Evolutionary conservation across 257 asterid species (phyloP).

Genomic region (Solanum raphanifolium): DNA sequence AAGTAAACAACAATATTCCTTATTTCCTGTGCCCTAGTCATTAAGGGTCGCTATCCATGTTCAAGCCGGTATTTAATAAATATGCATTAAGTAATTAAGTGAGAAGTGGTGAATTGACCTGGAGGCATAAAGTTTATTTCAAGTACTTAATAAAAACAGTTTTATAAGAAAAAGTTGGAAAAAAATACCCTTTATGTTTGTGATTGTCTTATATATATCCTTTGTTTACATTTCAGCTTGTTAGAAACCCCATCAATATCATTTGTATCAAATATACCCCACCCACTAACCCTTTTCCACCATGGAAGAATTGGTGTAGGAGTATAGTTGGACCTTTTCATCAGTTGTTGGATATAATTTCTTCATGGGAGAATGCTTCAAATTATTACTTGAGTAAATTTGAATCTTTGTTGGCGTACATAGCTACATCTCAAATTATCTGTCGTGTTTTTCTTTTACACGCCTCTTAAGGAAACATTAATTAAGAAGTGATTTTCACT

Average conservation of each 20-base stretch:
- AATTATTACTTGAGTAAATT: too few species aligned
- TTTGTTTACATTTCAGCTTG: not conserved
- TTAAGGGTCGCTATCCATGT: not conserved
- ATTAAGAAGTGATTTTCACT: not conserved
- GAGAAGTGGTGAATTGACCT: not conserved
- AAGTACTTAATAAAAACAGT: not conserved
- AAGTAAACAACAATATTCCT: not conserved
- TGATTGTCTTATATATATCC: not conserved
- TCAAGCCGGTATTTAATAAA: not conserved
- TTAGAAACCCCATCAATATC: not conserved
- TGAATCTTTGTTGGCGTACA: too few species aligned
- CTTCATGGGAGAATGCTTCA: too few species aligned
- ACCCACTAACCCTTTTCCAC: not conserved
- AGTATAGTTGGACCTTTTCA: not conserved
- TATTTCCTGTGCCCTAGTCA: not conserved
- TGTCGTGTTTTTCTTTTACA: not conserved
- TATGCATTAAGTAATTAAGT: not conserved
- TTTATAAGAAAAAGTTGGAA: not conserved
- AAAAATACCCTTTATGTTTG: not conserved
- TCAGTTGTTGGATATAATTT: not conserved
- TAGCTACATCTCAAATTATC: not conserved
- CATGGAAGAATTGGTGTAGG: not conserved
- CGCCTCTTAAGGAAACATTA: not conserved
- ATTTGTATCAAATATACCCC: not conserved
- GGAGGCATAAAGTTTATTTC: not conserved